phyloP scores from a whole-genome alignment of 1,284 basidiomycete species.

The Leccinum cinnamomeum region DNA sequence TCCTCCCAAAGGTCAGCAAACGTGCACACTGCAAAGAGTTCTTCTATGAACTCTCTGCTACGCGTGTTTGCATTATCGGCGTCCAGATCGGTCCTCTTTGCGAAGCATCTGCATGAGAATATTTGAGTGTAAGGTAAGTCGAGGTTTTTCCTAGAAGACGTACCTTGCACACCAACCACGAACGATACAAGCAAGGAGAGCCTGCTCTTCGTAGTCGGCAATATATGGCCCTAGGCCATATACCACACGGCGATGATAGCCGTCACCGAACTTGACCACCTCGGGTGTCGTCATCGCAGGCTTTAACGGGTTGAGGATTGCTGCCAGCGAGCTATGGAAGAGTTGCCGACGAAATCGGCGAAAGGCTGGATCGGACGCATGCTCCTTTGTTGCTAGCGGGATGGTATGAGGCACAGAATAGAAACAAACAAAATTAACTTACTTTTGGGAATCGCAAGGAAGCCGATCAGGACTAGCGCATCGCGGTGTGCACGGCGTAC shows the following conservation, averaged over 20 bases:
- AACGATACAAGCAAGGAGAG: constrained; percentile 3
- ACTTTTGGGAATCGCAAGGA: background rate
- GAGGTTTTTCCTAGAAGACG: background rate
- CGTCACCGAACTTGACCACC: background rate
- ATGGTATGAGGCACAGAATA: background rate
- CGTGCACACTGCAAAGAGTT: too few relatives aligned
- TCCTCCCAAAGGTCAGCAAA: too few relatives aligned
- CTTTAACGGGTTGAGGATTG: background rate
- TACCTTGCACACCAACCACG: constrained; percentile 1
- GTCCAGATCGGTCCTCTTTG: background rate
- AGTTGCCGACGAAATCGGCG: background rate
- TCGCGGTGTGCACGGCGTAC: background rate
- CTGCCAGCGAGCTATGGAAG: background rate
- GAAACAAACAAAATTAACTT: background rate
- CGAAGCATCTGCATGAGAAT: background rate
- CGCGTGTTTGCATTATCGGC: background rate
- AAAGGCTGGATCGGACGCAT: background rate
- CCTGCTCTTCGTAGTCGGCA: constrained; percentile 8
- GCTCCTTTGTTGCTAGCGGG: background rate
- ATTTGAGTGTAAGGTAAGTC: background rate
- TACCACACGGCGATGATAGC: background rate
- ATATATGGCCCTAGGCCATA: constrained; percentile 3
- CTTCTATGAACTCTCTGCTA: too few relatives aligned
- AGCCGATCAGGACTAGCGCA: background rate
- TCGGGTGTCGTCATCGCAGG: background rate